These are phyloP conservation scores for Globisporangium cystogenes DNA, from an alignment of 352 stramenopile genomes.

Conservation along the genomic window DNA sequence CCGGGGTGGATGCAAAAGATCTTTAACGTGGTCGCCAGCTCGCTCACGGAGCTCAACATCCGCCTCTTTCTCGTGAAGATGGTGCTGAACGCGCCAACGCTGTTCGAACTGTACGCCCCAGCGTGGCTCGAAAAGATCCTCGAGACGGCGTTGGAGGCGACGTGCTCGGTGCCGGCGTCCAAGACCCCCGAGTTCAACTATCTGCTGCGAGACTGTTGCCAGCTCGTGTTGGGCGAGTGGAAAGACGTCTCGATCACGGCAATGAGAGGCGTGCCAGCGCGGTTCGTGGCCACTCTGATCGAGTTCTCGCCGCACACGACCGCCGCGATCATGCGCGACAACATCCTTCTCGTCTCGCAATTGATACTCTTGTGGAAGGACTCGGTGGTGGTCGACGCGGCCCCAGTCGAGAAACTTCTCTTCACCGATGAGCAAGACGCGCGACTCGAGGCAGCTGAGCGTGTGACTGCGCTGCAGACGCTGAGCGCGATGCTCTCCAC, in stretches of 20 bases:
- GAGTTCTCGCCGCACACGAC: slow-evolving; percentile 45
- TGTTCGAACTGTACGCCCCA: slow-evolving; percentile 47
- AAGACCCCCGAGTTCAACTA: slow-evolving; percentile 59
- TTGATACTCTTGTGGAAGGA: slow-evolving; percentile 59
- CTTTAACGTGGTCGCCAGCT: slow-evolving; percentile 36
- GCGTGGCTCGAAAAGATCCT: slow-evolving; percentile 53
- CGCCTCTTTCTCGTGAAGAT: slow-evolving; percentile 68
- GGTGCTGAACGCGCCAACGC: slow-evolving; percentile 53
- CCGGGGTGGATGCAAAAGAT: slow-evolving; percentile 81
- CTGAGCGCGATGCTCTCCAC: slow-evolving; percentile 51
- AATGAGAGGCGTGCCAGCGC: slow-evolving; percentile 19
- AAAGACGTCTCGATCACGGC: slow-evolving; percentile 22
- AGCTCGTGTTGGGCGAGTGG: slow-evolving; percentile 50
- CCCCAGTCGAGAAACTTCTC: slow-evolving; percentile 30
- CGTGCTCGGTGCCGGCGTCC: slow-evolving; percentile 12
- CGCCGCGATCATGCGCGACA: slow-evolving; percentile 61
- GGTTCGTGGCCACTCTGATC: slow-evolving; percentile 55
- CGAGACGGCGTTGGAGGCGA: slow-evolving; percentile 45
- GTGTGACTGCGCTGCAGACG: slow-evolving; percentile 50
- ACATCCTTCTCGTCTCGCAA: slow-evolving; percentile 47
- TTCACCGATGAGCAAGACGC: slow-evolving; percentile 23
- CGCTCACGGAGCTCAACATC: slow-evolving; percentile 41
- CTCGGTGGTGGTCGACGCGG: slow-evolving; percentile 29
- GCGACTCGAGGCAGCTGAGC: slow-evolving; percentile 34
- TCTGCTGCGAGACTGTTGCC: slow-evolving; percentile 68